phyloP scores from a whole-genome alignment of 2,329 filamentous ascomycete species.

The Xylariaceae sp. region DNA sequence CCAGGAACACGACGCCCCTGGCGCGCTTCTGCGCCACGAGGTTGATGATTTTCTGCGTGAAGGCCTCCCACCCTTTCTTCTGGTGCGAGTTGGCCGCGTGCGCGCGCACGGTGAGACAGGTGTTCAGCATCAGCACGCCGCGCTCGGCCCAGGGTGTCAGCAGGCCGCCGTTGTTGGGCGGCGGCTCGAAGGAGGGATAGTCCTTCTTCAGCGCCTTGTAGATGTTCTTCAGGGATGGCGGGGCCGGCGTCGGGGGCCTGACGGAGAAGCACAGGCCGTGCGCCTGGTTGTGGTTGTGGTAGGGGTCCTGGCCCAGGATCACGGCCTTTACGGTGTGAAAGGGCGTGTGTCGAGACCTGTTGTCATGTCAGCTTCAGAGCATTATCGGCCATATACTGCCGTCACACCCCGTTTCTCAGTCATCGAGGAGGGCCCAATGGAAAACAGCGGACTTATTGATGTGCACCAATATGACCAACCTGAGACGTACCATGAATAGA shows the following conservation, averaged over 20 bases:
- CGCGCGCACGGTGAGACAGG: slow-evolving; percentile 86
- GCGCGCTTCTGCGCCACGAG: slow-evolving; percentile 71
- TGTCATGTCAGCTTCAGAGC: no score
- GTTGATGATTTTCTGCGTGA: slow-evolving; percentile 90
- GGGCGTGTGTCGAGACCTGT: slow-evolving; percentile 88
- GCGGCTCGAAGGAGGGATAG: slow-evolving; percentile 72
- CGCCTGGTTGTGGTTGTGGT: slow-evolving; percentile 92
- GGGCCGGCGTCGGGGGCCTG: slow-evolving; percentile 78
- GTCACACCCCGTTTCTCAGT: no score
- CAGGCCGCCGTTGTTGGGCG: slow-evolving; percentile 72
- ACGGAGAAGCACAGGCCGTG: slow-evolving; percentile 96
- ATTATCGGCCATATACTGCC: no score
- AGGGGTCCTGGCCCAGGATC: slow-evolving; percentile 93
- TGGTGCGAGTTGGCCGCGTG: slow-evolving; percentile 83
- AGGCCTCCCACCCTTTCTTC: slow-evolving; percentile 83
- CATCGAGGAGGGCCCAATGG: no score
- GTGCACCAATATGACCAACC: no score
- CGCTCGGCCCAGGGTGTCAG: slow-evolving; percentile 91
- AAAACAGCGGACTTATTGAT: no score
- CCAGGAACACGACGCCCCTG: slow-evolving; percentile 85
- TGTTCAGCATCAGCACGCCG: slow-evolving; percentile 90
- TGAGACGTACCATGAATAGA: slow-evolving; percentile 79
- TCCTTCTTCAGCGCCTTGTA: slow-evolving; percentile 84
- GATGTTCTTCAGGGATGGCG: slow-evolving; percentile 89
- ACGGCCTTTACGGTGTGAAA: slow-evolving; percentile 85